Conservation (phyloP, 208 protist genomes). For the Wallacemonas sp. region DNA sequence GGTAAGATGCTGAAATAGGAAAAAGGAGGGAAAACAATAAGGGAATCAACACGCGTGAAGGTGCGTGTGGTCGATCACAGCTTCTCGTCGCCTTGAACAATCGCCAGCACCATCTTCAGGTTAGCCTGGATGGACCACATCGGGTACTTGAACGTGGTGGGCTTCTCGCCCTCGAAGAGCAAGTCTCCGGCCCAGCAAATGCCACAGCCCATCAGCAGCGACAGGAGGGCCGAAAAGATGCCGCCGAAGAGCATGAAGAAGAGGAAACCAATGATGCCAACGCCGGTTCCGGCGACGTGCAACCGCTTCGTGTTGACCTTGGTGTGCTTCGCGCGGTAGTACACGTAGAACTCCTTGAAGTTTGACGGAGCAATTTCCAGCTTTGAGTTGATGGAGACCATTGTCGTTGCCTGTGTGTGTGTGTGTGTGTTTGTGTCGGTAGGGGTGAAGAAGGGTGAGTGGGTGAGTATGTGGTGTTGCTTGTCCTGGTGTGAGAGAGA, state of each 20-base stretch:
- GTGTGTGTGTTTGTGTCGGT: slow-evolving; percentile 5
- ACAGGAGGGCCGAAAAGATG: slow-evolving; percentile 1
- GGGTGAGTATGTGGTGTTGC: background rate
- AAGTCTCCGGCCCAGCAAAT: slow-evolving; percentile 38
- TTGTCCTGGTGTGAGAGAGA: too few relatives aligned
- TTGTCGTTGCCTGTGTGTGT: slow-evolving; percentile 15
- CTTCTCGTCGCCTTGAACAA: slow-evolving; percentile 17
- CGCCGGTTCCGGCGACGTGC: slow-evolving; percentile 37
- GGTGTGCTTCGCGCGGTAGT: slow-evolving; percentile 60
- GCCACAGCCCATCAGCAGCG: background rate
- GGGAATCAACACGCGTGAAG: background rate
- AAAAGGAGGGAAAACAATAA: background rate
- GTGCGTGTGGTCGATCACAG: too few relatives aligned
- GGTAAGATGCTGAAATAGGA: too few relatives aligned
- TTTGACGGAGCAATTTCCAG: slow-evolving; percentile 38
- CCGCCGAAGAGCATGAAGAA: slow-evolving; percentile 10
- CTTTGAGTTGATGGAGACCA: slow-evolving; percentile 53
- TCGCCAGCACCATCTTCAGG: slow-evolving; percentile 42
- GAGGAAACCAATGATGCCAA: slow-evolving; percentile 1
- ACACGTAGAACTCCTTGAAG: slow-evolving; percentile 62
- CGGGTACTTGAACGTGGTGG: slow-evolving; percentile 51
- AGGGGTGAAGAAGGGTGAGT: background rate
- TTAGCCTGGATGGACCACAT: slow-evolving; percentile 53
- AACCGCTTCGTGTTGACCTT: slow-evolving; percentile 40
- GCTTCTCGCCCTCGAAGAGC: slow-evolving; percentile 34